phyloP scores from a whole-genome alignment of 2,329 filamentous ascomycete species.

The Penicillium griseofulvum region DNA sequence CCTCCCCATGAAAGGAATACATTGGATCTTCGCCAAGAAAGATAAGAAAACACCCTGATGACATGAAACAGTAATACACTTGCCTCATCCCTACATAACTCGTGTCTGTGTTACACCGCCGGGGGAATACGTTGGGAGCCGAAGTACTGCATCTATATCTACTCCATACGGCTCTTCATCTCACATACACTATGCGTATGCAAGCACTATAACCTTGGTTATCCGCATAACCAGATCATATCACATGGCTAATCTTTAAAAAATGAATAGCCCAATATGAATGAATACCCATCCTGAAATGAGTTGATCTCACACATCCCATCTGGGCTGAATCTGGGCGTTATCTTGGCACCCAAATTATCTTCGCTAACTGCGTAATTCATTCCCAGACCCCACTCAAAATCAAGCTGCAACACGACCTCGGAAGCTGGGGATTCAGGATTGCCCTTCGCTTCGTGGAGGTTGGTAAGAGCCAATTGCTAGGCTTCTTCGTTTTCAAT shows the following conservation, averaged over 20 bases:
- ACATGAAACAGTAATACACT: constrained; percentile 5
- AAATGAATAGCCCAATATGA: not conserved
- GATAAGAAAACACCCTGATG: constrained; percentile 4
- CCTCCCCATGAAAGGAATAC: not conserved
- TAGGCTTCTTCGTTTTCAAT: not conserved
- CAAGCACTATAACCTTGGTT: not conserved
- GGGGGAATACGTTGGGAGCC: not conserved
- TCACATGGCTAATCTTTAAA: not conserved
- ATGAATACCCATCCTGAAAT: not conserved
- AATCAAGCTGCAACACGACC: not conserved
- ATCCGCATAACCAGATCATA: not conserved
- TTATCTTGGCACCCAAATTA: constrained; percentile 1
- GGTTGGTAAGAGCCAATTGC: not conserved
- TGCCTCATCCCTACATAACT: not conserved
- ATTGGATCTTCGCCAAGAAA: constrained; percentile 4
- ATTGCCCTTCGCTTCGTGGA: not conserved
- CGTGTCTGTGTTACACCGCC: not conserved
- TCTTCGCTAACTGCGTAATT: not conserved
- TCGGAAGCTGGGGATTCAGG: not conserved
- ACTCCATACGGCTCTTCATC: not conserved
- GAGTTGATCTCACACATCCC: constrained; percentile 4
- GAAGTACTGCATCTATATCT: not conserved
- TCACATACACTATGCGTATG: not conserved
- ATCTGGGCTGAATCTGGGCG: constrained; percentile 1
- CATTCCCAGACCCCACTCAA: not conserved